Base-by-base conservation (phyloP, 768 basidiomycete species). In the Pisolithus tinctorius region DNA sequence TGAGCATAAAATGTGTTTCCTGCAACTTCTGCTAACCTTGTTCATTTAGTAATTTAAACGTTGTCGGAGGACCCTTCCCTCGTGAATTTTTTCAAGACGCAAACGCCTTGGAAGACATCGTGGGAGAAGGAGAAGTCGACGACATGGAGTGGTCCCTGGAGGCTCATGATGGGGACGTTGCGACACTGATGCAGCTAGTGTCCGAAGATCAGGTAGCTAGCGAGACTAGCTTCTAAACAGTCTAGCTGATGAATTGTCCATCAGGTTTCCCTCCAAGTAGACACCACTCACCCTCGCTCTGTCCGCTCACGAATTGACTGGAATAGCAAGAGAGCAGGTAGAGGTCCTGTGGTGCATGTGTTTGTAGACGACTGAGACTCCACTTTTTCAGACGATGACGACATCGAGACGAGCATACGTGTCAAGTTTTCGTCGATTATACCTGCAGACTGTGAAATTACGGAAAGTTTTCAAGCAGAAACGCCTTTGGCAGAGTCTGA, bases 291-390 rank as follows among this genome's bases (percentile, higher is more conserved):
- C 47, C 72, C 84, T 11, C 80, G 77, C 55, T 69, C 72, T 5
- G 77, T 81, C 37, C 78, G 84, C 6, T 63, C 72, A 25, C 69
- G 65, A 10, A 70, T 87, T 34, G 88, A 91, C 60, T 91, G 86
- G 80, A 90, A 90, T 58, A 95, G 89, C 66, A 91, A 91, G 71
- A 89, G 90, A 75, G 85, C 86, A 56, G 88, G 90, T 87, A 55
- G 74, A 29, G 8, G 20, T 9, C 29, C 36, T 36, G 49, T 36
- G 47, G 13, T 41, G 20, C 17, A 6, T 45, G 45, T 48, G 9
- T n/a, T 40, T 42, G 9, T 13, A 23, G 47, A 39, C 29, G 26
- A 17, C 38, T 47, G 54, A 56, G 55, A 48, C 45, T 13, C 11
- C 34, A 20, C 53, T 37, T 31, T 27, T 40, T 37, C 56, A 92